Evolutionary conservation across 192 early-diverging fungal species (phyloP), one percentile per base, ranked within the genome.

Genomic region (Backusella macrospora): DNA sequence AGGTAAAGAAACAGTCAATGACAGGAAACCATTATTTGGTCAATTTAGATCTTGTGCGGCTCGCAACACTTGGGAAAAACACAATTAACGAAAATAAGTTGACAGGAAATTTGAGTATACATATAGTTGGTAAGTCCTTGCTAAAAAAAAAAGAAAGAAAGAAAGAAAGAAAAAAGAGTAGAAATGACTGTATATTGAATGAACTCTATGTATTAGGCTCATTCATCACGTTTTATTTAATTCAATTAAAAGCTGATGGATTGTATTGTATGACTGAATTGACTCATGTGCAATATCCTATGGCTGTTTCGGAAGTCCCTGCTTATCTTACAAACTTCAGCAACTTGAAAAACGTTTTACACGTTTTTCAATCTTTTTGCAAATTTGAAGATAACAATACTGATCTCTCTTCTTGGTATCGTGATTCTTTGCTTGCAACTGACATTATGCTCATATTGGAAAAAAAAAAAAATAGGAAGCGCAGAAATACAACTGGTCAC

Each of bases 231-330:
- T 46, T 68, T 68, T 68, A 68, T 48, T 68, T 68, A 46, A 68
- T 68, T 38, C 9, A 52, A 39, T 49, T 70, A 48, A 5, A 68
- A 14, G 67, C 18, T 48, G 67, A 47, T 68, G 45, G 44, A 34
- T 47, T 68, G 43, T 47, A 68, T 47, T 48, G 43, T 23, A 47
- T 68, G 45, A 47, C 67, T 68, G 45, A 68, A 68, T 68, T 68
- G 44, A 13, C 44, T 46, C 44, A 68, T 68, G 45, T 68, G 45
- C 67, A 47, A 47, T 68, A 1, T 48, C 67, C 21, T 9, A 68
- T 68, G 67, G 48, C 44, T 68, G 45, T 68, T 68, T 68, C 45
- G 45, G 67, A 68, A 47, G 67, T 68, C 44, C 45, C 67, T 69
- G 67, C 46, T 8, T 69, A 69, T 37, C 1, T 69, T 26, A 69